Evolutionary conservation across 176 grass and related monocot species (phyloP).

Genomic region (Cenchrus fungigraminus): DNA sequence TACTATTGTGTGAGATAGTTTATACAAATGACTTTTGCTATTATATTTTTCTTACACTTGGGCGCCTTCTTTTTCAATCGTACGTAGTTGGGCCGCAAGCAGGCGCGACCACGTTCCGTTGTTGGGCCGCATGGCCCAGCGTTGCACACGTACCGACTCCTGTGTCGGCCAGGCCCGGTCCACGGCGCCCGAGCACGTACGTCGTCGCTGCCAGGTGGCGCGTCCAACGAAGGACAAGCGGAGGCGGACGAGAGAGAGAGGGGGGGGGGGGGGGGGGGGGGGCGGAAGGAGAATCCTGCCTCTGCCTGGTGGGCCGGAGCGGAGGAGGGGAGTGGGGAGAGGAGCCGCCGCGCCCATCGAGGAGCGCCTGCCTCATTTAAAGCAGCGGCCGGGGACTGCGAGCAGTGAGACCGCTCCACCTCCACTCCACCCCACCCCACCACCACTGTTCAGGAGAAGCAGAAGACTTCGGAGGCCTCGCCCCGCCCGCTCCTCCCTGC

Average conservation of each 20-base stretch:
- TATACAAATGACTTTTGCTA: no score
- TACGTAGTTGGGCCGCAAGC: no score
- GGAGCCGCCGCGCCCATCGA: neutral
- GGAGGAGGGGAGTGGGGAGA: neutral
- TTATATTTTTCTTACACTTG: no score
- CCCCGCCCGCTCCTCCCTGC: neutral
- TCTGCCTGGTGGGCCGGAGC: neutral
- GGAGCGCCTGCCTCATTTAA: neutral
- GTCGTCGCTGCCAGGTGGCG: neutral
- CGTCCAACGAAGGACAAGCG: neutral
- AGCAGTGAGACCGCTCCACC: neutral
- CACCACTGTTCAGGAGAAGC: neutral
- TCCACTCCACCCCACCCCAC: neutral
- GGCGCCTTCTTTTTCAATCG: no score
- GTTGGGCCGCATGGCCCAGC: no score
- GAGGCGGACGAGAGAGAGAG: no score
- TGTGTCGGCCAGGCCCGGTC: neutral
- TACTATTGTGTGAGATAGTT: no score
- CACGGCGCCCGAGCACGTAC: neutral
- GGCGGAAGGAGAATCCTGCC: neutral
- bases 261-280: no score
- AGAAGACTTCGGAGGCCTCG: neutral
- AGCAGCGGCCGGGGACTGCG: neutral
- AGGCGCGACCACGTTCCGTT: no score
- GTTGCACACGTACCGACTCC: no score